Evolutionary conservation across 2,329 filamentous ascomycete species (phyloP), one percentile per base, ranked within the genome.

Genomic region (Aureobasidium musti): DNA sequence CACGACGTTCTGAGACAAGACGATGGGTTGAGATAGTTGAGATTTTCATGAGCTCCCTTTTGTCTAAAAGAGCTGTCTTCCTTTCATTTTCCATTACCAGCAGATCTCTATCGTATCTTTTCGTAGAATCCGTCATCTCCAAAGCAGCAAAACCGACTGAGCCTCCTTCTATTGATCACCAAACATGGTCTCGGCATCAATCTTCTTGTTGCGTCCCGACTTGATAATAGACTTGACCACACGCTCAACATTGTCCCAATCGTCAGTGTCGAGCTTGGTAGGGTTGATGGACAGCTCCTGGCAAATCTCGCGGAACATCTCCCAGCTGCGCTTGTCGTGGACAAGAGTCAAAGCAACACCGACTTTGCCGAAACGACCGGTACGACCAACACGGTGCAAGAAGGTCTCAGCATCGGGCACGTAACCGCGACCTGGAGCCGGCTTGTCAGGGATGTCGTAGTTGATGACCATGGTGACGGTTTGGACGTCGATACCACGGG

Each of bases 401-500:
- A 99, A 99, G 0, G 95, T 99, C 81, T 98, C 93, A 54, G 88
- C 88, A 75, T 99, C 95, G 64, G 64, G 64, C 23, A 66, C 23
- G 10, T 45, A 57, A 37, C 53, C 52, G n/a, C 53, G 52, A 41
- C 53, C 17, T 88, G 74, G 53, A 41, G 89, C 89, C 26, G 77
- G 77, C 54, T 79, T 77, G 65, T 82, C 82, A 4, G 82, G 83
- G 39, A 84, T 79, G 73, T 87, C 82, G 79, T 99, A 99, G 82
- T 99, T 99, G 83, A 99, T 92, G 64, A 99, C 95, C 89, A 99
- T 95, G 11, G 92, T 97, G 17, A 99, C 95, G 33, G 88, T 89
- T 80, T 96, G 79, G 76, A 98, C 82, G 75, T 99, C 95, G 73
- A 99, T 98, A 76, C 95, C 95, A 75, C 95, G 92, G 10, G 95